Percentiles rank a stretch among this genome's conserved stretches.
Evolutionary conservation across 768 basidiomycete genomes (phyloP).

Genomic region (Pisolithus microcarpus): DNA sequence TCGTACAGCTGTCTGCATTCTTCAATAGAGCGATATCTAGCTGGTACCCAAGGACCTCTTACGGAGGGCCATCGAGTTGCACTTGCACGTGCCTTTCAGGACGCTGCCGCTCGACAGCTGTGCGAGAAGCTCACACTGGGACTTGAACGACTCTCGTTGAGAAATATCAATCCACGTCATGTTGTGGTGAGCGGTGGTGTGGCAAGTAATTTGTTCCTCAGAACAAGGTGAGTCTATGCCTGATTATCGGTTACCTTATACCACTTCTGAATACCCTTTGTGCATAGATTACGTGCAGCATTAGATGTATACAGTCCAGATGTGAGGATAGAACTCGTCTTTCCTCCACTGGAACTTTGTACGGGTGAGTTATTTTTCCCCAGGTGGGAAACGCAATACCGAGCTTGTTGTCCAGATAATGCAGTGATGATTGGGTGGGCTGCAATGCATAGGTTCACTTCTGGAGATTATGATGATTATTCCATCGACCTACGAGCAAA

Average conservation of each 20-base stretch:
- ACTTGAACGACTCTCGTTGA: conserved; percentile 35
- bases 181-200: conserved; percentile 91
- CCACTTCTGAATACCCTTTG: background rate
- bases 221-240: conserved; percentile 44
- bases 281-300: conserved; percentile 26
- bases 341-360: conserved; percentile 74
- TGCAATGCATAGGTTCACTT: conserved; percentile 72
- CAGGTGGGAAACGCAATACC: background rate
- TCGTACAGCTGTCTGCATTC: conserved; percentile 79
- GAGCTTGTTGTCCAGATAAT: conserved; percentile 54
- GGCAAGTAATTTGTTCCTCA: conserved; percentile 73
- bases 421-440: conserved; percentile 97
- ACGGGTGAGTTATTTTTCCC: conserved; percentile 49
- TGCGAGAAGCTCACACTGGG: conserved; percentile 55
- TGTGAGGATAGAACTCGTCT: conserved; percentile 43
- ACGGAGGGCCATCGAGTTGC: conserved; percentile 27
- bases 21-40: conserved; percentile 53
- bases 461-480: conserved; percentile 54
- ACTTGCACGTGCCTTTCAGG: conserved; percentile 68
- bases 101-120: conserved; percentile 62
- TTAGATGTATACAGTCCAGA: conserved; percentile 22
- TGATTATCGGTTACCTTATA: background rate
- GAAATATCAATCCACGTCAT: conserved; percentile 41
- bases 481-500: conserved; percentile 54
- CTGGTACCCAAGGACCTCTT: conserved; percentile 27